Conservation (phyloP, 2,329 filamentous ascomycete genomes). For the Colletotrichum coccodes region DNA sequence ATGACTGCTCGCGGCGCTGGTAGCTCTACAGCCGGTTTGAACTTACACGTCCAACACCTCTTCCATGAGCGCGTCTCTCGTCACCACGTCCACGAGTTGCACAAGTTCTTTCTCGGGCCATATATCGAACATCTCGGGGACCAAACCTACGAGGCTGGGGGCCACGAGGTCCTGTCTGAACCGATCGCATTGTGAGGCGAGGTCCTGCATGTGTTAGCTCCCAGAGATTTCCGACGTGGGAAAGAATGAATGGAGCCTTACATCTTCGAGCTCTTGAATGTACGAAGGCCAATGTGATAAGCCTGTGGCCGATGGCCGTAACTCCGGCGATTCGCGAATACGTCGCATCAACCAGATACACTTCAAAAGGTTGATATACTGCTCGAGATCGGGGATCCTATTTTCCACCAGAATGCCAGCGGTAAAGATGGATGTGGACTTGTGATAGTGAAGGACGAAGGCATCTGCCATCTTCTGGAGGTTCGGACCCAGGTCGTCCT, state of each 20-base stretch:
- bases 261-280: conserved; percentile 43
- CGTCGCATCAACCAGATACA: conserved; percentile 43
- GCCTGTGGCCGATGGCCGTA: conserved; percentile 20
- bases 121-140: conserved; percentile 40
- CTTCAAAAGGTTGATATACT: conserved; percentile 46
- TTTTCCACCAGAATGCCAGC: conserved; percentile 41
- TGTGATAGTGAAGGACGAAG: conserved; percentile 42
- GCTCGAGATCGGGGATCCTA: conserved; percentile 34
- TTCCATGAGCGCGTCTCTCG: conserved; percentile 45
- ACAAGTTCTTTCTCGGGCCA: conserved; percentile 42
- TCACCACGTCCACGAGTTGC: conserved; percentile 43
- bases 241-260: conserved; percentile 28
- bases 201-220: conserved; percentile 34
- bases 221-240: too few relatives aligned
- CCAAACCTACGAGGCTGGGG: conserved; percentile 34
- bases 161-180: conserved; percentile 41
- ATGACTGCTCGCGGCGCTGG: too few relatives aligned
- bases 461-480: conserved; percentile 43
- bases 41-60: conserved; percentile 38
- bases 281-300: conserved; percentile 50
- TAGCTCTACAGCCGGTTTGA: too few relatives aligned
- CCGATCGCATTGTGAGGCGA: conserved; percentile 39
- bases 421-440: conserved; percentile 37
- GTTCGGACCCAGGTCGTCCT: not conserved
- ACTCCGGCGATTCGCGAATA: conserved; percentile 26